These are phyloP conservation scores for Diaporthe velutina DNA, from an alignment of 2,329 filamentous ascomycete genomes.

Conservation along the genomic window DNA sequence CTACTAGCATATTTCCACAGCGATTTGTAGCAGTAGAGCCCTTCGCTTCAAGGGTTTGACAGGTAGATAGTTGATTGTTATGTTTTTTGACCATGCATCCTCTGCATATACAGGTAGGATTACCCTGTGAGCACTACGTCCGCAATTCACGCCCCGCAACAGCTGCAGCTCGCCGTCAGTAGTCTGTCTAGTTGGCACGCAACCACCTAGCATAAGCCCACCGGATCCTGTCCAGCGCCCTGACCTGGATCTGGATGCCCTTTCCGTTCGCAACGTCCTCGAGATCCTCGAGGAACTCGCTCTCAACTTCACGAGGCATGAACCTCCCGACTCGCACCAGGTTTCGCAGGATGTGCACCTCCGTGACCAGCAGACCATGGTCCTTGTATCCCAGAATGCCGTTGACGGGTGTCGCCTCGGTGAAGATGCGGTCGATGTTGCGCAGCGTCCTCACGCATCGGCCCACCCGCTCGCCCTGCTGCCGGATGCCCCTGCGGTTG, in stretches of 20 bases:
- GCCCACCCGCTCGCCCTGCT: constrained; percentile 71
- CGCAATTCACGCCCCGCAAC: not conserved
- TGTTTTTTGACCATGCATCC: not conserved
- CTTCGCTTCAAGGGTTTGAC: too few species aligned
- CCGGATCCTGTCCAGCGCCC: constrained; percentile 84
- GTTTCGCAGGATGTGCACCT: constrained; percentile 85
- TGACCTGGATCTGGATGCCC: constrained; percentile 82
- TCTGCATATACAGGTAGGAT: not conserved
- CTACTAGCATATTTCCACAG: not conserved
- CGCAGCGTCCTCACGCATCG: constrained; percentile 83
- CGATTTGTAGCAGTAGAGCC: not conserved
- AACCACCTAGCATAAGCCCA: constrained; percentile 92
- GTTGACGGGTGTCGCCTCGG: constrained; percentile 74
- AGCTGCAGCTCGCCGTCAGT: not conserved
- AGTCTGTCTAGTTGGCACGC: constrained; percentile 40
- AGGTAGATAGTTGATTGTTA: not conserved
- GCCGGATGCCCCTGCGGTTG: constrained; percentile 75
- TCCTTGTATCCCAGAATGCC: constrained; percentile 90
- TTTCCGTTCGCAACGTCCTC: constrained; percentile 87
- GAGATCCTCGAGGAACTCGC: constrained; percentile 90
- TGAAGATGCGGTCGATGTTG: constrained; percentile 87
- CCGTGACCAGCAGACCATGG: constrained; percentile 89
- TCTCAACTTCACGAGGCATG: constrained; percentile 80
- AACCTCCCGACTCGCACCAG: constrained; percentile 68
- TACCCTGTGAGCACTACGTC: not conserved